phyloP scores from a whole-genome alignment of 768 basidiomycete species.

The Dentipellis fragilis region DNA sequence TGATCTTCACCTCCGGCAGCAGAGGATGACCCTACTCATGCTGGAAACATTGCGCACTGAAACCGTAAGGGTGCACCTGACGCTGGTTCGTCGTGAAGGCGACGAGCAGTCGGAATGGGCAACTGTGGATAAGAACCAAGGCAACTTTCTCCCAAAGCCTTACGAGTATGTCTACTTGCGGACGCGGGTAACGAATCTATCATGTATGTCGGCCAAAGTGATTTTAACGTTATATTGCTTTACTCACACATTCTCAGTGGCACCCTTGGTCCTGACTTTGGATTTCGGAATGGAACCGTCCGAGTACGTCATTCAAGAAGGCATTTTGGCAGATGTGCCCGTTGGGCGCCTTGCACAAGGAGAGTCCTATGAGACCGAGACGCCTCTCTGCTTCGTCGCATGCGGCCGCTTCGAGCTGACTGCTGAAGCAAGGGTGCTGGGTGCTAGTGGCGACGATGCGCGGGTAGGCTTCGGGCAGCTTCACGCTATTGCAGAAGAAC shows the following conservation, averaged over 20 bases:
- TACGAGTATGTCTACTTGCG: conserved; percentile 59
- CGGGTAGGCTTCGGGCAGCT: conserved; percentile 30
- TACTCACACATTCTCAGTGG: conserved; percentile 28
- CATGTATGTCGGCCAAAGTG: conserved; percentile 36
- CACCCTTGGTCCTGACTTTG: conserved; percentile 40
- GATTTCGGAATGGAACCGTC: conserved; percentile 47
- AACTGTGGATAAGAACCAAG: conserved; percentile 22
- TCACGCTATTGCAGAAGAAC: conserved; percentile 23
- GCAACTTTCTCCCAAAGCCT: conserved; percentile 39
- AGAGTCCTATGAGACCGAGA: conserved; percentile 38
- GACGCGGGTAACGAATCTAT: conserved; percentile 51
- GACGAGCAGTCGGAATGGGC: conserved; percentile 4
- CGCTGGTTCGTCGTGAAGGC: conserved; percentile 7
- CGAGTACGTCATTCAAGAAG: conserved; percentile 63
- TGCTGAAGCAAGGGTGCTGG: conserved; percentile 25
- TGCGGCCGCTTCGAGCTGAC: conserved; percentile 49
- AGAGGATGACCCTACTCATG: conserved; percentile 72
- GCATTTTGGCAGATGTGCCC: conserved; percentile 47
- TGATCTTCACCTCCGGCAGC: conserved; percentile 64
- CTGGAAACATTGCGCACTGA: conserved; percentile 67
- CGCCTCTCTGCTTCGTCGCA: conserved; percentile 65
- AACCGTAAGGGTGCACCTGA: conserved; percentile 46
- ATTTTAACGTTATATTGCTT: neutral
- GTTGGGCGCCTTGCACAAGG: conserved; percentile 54
- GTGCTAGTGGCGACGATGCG: conserved; percentile 1